Conservation (phyloP, 1,139 yeast species). For the Pneumocystis wakefieldiae region DNA sequence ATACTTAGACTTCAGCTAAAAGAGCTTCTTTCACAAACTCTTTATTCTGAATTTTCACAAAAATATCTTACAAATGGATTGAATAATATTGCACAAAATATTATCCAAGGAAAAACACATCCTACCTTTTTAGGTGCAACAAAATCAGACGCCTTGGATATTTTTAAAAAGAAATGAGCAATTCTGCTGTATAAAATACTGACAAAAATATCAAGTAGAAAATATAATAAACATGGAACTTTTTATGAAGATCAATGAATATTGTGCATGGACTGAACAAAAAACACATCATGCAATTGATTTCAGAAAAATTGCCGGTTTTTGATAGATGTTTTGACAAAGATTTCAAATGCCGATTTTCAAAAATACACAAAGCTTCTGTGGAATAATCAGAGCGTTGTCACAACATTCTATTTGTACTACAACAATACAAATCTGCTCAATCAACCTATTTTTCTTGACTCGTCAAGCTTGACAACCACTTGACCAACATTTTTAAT, state of each 20-base stretch:
- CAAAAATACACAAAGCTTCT: no score
- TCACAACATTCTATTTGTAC: neutral
- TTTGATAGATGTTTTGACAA: no score
- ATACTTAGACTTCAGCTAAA: slow-evolving; percentile 46
- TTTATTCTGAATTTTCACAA: slow-evolving; percentile 40
- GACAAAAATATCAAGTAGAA: neutral
- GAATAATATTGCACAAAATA: slow-evolving; percentile 68
- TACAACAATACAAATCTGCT: neutral
- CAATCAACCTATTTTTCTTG: neutral
- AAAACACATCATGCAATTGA: no score
- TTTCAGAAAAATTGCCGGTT: no score
- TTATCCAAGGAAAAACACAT: slow-evolving; percentile 60
- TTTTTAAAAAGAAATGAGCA: slow-evolving; percentile 33
- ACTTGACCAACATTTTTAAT: neutral
- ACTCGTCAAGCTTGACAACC: neutral
- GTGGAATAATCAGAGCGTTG: no score
- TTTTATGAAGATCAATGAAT: neutral
- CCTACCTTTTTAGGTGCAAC: slow-evolving; percentile 55
- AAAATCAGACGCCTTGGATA: slow-evolving; percentile 54
- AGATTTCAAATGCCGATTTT: no score
- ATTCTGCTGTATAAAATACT: neutral
- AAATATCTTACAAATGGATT: slow-evolving; percentile 71
- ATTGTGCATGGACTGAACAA: no score
- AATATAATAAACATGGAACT: neutral
- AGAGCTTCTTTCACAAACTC: slow-evolving; percentile 39